Evolutionary conservation across 2,329 filamentous ascomycete species (phyloP).

Genomic region (Aureobasidium pullulans): DNA sequence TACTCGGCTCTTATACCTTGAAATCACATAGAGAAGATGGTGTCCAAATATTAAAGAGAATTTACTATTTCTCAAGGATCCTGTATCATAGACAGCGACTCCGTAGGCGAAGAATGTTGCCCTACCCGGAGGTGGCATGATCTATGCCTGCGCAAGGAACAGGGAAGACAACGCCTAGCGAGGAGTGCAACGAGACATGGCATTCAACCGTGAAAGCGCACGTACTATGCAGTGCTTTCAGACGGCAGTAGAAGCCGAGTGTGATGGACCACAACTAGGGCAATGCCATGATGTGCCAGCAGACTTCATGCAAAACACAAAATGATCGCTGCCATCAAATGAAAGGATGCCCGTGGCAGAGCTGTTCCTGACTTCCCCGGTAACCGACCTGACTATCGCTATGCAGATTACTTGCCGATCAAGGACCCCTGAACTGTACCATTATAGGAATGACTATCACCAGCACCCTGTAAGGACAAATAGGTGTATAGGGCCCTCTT

Average conservation of each 20-base stretch:
- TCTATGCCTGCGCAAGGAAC: neutral
- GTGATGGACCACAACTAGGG: neutral
- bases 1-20: no score
- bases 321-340: neutral
- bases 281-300: no score
- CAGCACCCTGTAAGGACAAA: no score
- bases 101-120: neutral
- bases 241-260: neutral
- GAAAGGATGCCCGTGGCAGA: neutral
- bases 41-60: no score
- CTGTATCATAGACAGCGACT: neutral
- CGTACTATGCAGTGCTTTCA: neutral
- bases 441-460: neutral
- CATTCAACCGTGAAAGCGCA: neutral
- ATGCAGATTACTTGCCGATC: neutral
- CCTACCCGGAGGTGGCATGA: constrained; percentile 2
- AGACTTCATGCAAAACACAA: no score
- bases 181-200: neutral
- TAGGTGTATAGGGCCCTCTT: no score
- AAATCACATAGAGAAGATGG: no score
- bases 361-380: neutral
- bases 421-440: neutral
- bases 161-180: neutral
- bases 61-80: neutral
- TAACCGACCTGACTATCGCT: neutral